Conservation (phyloP, 345 rosid genomes). For the Lepidium didymum region DNA sequence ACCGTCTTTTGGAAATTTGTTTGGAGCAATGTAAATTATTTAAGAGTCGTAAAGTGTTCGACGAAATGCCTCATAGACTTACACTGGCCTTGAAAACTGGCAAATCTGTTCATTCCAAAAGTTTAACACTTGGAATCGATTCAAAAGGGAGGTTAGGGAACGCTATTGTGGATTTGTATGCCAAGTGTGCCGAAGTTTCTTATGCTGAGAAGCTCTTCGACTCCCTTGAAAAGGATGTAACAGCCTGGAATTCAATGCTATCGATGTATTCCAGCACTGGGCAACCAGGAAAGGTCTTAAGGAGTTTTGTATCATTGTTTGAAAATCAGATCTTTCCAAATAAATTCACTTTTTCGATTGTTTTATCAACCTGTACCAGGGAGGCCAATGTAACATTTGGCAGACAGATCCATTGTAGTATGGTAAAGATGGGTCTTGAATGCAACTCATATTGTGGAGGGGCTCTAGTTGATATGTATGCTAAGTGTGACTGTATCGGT, state of each 20-base stretch:
- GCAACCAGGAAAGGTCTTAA: conserved; percentile 29
- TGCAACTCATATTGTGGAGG: conserved; percentile 55
- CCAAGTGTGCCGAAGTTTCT: conserved; percentile 54
- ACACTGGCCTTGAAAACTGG: conserved; percentile 28
- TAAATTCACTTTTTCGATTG: conserved; percentile 70
- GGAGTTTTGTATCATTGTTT: conserved; percentile 36
- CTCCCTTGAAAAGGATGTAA: conserved; percentile 42
- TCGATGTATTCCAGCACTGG: conserved; percentile 61
- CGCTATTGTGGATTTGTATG: conserved; percentile 70
- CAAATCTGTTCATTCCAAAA: conserved; percentile 48
- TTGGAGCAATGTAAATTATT: conserved; percentile 41
- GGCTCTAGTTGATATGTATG: conserved; percentile 76
- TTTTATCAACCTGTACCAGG: conserved; percentile 63
- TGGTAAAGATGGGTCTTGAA: conserved; percentile 56
- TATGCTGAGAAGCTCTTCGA: conserved; percentile 57
- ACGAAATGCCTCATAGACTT: conserved; percentile 56
- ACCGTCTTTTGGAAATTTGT: conserved; percentile 32
- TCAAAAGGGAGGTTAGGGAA: conserved; percentile 47
- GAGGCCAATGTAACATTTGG: conserved; percentile 44
- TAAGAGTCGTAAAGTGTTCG: conserved; percentile 53
- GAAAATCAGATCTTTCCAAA: conserved; percentile 41
- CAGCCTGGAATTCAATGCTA: conserved; percentile 77
- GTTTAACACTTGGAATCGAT: conserved; percentile 42
- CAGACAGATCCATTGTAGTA: conserved; percentile 49
- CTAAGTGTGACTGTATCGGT: conserved; percentile 47